These are phyloP conservation scores for Cyclospora cayetanensis DNA, from an alignment of 169 alveolate genomes.

Conservation along the genomic window DNA sequence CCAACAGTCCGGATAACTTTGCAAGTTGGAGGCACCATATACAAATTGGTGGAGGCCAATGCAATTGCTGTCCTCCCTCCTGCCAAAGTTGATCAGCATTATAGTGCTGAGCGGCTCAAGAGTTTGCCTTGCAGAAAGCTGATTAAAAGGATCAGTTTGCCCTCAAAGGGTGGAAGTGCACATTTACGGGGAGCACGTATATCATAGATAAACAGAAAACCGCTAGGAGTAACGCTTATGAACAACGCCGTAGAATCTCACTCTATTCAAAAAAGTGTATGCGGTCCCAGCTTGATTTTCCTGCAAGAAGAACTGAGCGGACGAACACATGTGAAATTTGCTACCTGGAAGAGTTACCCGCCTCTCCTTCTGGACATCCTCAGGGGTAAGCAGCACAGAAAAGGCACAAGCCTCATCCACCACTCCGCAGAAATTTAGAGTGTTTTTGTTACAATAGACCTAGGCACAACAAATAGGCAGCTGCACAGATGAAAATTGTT, in stretches of 20 bases:
- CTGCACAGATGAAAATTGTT: too few species aligned
- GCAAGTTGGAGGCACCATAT: too few species aligned
- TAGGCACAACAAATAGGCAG: not conserved
- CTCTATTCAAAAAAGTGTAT: not conserved
- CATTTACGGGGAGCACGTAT: too few species aligned
- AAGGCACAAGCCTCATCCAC: constrained; percentile 39
- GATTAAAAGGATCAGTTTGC: too few species aligned
- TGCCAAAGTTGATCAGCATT: too few species aligned
- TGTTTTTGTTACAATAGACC: constrained; percentile 42
- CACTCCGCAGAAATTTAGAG: constrained; percentile 20
- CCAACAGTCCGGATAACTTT: too few species aligned
- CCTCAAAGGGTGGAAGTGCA: too few species aligned
- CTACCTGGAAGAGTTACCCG: constrained; percentile 24
- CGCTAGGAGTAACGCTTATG: constrained; percentile 30
- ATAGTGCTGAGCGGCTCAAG: too few species aligned
- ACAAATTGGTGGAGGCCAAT: too few species aligned
- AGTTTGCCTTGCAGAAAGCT: too few species aligned
- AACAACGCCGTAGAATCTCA: constrained; percentile 16
- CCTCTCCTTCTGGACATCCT: not conserved
- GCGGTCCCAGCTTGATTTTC: constrained; percentile 22
- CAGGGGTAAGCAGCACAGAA: constrained; percentile 9
- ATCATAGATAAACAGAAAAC: too few species aligned
- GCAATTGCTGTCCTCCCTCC: too few species aligned
- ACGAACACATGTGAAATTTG: constrained; percentile 53
- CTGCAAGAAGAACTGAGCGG: constrained; percentile 36